phyloP scores from a whole-genome alignment of 768 basidiomycete genomes.

The Boletellus ananiceps region DNA sequence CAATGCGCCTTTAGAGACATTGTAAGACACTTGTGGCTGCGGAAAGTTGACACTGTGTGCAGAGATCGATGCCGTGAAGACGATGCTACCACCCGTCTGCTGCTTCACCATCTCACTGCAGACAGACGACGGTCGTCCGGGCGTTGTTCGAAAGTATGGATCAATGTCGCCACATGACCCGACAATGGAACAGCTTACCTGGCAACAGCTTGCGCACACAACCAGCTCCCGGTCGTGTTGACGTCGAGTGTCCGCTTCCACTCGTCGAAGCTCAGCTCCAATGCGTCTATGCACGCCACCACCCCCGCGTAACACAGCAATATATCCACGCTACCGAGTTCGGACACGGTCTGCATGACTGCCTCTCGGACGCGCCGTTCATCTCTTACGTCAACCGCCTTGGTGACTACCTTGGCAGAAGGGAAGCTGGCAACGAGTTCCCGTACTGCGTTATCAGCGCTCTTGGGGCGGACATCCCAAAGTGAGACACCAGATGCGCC shows the following conservation, averaged over 20 bases:
- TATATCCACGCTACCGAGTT: constrained; percentile 21
- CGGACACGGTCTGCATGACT: constrained; percentile 19
- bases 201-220: constrained; percentile 40
- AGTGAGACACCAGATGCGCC: constrained; percentile 31
- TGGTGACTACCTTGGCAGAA: constrained; percentile 29
- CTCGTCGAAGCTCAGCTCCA: constrained; percentile 29
- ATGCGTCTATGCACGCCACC: constrained; percentile 32
- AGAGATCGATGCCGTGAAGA: constrained; percentile 42
- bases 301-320: constrained; percentile 44
- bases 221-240: constrained; percentile 43
- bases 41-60: constrained; percentile 41
- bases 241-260: constrained; percentile 39
- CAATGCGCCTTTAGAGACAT: constrained; percentile 40
- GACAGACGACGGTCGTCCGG: background rate
- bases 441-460: constrained; percentile 9
- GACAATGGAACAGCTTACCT: constrained; percentile 23
- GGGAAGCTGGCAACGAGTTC: constrained; percentile 26
- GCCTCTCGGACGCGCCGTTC: constrained; percentile 25
- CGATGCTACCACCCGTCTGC: constrained; percentile 37
- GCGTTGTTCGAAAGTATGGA: background rate
- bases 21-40: constrained; percentile 39
- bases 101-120: constrained; percentile 40
- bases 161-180: background rate
- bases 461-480: constrained; percentile 20
- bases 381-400: constrained; percentile 33